phyloP scores from a whole-genome alignment of 441 rosid species.

The Viola pubescens region DNA sequence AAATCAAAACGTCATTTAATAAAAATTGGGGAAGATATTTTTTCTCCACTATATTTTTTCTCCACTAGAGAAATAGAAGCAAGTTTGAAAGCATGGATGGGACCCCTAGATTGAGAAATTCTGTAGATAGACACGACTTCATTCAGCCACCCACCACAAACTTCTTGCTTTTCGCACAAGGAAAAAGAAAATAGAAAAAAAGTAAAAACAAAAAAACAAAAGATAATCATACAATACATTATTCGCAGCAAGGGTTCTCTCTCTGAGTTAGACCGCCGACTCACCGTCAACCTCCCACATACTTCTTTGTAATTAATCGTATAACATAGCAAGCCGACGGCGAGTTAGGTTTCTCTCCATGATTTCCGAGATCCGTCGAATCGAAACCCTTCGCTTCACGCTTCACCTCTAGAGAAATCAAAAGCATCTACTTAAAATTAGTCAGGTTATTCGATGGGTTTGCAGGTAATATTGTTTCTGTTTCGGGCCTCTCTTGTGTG shows the following conservation, averaged over 20 bases:
- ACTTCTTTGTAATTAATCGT: not conserved
- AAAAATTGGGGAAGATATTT: too few relatives aligned
- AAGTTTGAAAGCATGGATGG: too few relatives aligned
- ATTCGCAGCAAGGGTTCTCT: too few relatives aligned
- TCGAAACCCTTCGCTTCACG: conserved; percentile 1
- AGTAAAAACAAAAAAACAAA: not conserved
- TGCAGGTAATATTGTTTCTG: conserved; percentile 14
- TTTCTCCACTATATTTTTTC: too few relatives aligned
- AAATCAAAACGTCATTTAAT: too few relatives aligned
- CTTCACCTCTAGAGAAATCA: conserved; percentile 2
- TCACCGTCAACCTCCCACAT: conserved; percentile 3
- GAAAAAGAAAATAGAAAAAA: conserved; percentile 14
- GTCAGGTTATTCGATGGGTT: not conserved
- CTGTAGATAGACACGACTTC: too few relatives aligned
- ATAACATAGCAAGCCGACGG: conserved; percentile 32
- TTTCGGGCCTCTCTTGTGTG: not conserved
- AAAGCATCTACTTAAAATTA: not conserved
- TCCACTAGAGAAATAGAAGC: too few relatives aligned
- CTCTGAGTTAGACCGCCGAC: conserved; percentile 36
- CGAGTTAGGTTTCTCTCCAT: conserved; percentile 40
- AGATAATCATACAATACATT: not conserved
- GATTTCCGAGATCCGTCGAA: not conserved
- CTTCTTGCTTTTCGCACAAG: conserved; percentile 50
- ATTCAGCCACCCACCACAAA: too few relatives aligned
- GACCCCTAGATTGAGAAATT: too few relatives aligned